Evolutionary conservation across 257 asterid species (phyloP), one percentile per base, ranked within the genome.

Genomic region (Parsonsia alboflavescens): DNA sequence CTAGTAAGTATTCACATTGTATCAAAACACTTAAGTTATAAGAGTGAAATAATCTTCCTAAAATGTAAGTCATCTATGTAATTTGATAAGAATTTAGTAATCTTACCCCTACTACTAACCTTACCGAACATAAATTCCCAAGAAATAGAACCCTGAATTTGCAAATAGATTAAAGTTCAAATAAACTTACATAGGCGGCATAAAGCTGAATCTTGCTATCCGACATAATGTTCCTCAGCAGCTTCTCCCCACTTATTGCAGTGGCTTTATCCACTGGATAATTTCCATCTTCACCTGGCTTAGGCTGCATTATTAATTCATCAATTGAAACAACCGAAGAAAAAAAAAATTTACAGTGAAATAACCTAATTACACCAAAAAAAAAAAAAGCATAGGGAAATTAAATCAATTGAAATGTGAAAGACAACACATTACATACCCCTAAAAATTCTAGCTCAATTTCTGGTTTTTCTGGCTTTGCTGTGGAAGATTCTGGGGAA

Each of bases 201-300:
- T 93, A 91, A 46, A 93, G 90, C 82, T 93, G 96, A 53, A 93
- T 89, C 74, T 90, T 91, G 85, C 86, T 90, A 69, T 90, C 97
- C 79, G 45, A 78, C 98, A 91, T 91, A 67, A 93, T 90, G 86
- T 73, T 93, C 88, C 98, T 83, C 4, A 93, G 90, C 81, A 93
- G 85, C 85, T 93, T 90, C 74, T 89, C 96, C 59, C 97, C 97
- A 78, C 98, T 91, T 13, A 83, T 69, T 41, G 89, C 93, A n/a
- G 77, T 86, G 69, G 90, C 88, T 82, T 41, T 90, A 76, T 88
- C 88, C 82, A 89, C 85, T 2, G 89, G 88, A 70, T 85, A 83
- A 57, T 85, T 76, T 58, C 85, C 89, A 79, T 84, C 83, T 62
- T 66, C 90, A 57, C 86, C 93, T 58, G 89, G 78, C 74, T 93